A percentile compares a stretch with the other conserved stretches of the same genome.
Evolutionary conservation across 371 early-diverging fungal genomes (phyloP).

Genomic region (Circinella minor): DNA sequence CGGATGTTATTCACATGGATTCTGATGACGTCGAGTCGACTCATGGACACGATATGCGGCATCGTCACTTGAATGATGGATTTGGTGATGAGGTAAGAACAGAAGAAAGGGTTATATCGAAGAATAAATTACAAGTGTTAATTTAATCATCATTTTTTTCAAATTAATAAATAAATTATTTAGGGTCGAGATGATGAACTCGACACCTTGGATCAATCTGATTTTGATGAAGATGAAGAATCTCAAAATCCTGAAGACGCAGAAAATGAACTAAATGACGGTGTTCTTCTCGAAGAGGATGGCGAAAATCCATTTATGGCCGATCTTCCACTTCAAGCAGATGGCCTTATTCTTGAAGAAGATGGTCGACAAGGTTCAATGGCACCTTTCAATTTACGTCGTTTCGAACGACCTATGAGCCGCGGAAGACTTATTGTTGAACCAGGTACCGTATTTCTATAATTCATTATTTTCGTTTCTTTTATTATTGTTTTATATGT

Average conservation of each 20-base stretch:
- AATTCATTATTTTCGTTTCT: background rate
- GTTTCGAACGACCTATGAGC: conserved; percentile 15
- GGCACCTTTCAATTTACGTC: conserved; percentile 12
- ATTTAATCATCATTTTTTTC: no score
- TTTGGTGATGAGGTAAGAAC: conserved; percentile 37
- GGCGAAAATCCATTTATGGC: conserved; percentile 63
- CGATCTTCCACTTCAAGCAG: conserved; percentile 26
- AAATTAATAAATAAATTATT: background rate
- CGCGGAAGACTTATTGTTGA: conserved; percentile 18
- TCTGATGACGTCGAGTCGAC: conserved; percentile 47
- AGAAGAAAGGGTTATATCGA: background rate
- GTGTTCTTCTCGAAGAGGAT: conserved; percentile 58
- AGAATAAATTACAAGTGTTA: no score
- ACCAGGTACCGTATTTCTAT: conserved; percentile 14
- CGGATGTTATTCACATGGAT: conserved; percentile 45
- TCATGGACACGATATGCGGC: conserved; percentile 44
- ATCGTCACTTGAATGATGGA: conserved; percentile 32
- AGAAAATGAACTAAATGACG: conserved; percentile 45
- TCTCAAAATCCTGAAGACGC: conserved; percentile 54
- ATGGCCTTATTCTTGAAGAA: conserved; percentile 34
- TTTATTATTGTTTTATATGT: conserved; percentile 5
- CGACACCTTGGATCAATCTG: conserved; percentile 50
- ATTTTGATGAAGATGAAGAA: conserved; percentile 55
- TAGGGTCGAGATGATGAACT: conserved; percentile 47
- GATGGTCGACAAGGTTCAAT: conserved; percentile 27